Evolutionary conservation across 75 land plant species (phyloP).

Genomic region (Larix kaempferi): DNA sequence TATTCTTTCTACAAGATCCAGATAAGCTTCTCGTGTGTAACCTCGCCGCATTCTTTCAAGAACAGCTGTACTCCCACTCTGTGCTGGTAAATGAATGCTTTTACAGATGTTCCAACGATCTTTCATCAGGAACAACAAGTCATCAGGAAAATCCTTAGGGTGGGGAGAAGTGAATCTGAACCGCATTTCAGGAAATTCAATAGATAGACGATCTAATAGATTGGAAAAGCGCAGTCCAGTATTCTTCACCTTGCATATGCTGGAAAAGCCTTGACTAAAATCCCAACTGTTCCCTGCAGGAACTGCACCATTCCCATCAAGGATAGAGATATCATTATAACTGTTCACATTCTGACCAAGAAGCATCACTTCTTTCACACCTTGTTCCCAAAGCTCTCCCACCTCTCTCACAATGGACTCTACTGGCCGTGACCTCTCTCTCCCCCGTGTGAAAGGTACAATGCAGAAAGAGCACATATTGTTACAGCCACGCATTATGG

Average conservation of each 20-base stretch:
- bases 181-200: constrained; percentile 84
- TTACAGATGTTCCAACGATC: constrained; percentile 90
- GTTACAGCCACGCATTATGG: constrained; percentile 99
- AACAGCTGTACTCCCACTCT: constrained; percentile 78
- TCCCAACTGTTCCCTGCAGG: constrained; percentile 49
- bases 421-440: constrained; percentile 95
- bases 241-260: constrained; percentile 68
- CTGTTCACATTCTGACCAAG: constrained; percentile 99
- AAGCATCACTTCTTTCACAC: constrained; percentile 92
- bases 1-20: constrained; percentile 91
- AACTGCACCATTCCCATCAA: constrained; percentile 26
- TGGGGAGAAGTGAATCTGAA: constrained; percentile 98
- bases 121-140: constrained; percentile 74
- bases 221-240: constrained; percentile 79
- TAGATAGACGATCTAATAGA: constrained; percentile 70
- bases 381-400: constrained; percentile 82
- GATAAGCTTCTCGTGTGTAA: constrained; percentile 88
- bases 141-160: constrained; percentile 98
- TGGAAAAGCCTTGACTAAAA: constrained; percentile 88
- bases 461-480: constrained; percentile 99
- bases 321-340: constrained; percentile 72
- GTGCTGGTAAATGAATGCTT: constrained; percentile 91
- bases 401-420: constrained; percentile 95
- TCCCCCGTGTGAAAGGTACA: constrained; percentile 98
- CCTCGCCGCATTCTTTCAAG: constrained; percentile 97